Evolutionary conservation across 108 stramenopile genomes (phyloP).

Genomic region (Cyclotella kingstonii): DNA sequence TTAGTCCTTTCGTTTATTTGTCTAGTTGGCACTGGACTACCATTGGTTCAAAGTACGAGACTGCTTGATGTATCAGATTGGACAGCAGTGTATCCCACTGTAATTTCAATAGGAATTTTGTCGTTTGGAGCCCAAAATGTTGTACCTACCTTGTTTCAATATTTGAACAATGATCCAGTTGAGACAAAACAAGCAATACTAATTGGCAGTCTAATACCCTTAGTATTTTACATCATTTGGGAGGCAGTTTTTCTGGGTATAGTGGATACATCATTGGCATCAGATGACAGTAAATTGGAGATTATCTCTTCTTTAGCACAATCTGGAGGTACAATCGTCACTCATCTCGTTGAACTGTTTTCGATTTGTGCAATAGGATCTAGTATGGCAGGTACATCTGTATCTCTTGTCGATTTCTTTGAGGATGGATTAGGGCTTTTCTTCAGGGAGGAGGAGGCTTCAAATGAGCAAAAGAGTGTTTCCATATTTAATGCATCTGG

Average conservation of each 20-base stretch:
- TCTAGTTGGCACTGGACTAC: slow-evolving; percentile 21
- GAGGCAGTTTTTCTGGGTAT: slow-evolving; percentile 45
- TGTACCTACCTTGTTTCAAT: slow-evolving; percentile 44
- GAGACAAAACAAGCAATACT: slow-evolving; percentile 35
- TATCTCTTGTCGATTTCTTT: slow-evolving; percentile 49
- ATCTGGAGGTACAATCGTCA: slow-evolving; percentile 16
- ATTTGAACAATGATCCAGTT: slow-evolving; percentile 32
- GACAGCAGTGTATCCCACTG: slow-evolving; percentile 32
- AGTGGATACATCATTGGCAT: slow-evolving; percentile 18
- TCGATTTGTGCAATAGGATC: slow-evolving; percentile 48
- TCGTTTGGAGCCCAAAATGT: slow-evolving; percentile 52
- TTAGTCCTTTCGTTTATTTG: slow-evolving; percentile 30
- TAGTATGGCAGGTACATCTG: slow-evolving; percentile 52
- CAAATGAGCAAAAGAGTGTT: neutral
- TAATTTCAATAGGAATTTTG: slow-evolving; percentile 48
- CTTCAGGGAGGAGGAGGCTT: neutral
- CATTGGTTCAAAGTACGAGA: slow-evolving; percentile 25
- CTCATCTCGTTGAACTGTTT: slow-evolving; percentile 40
- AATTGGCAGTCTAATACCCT: slow-evolving; percentile 35
- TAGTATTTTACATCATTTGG: slow-evolving; percentile 39
- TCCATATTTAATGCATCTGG: neutral
- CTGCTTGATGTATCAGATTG: slow-evolving; percentile 22
- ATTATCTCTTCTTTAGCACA: slow-evolving; percentile 21
- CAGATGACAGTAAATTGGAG: slow-evolving; percentile 19
- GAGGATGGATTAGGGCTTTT: slow-evolving; percentile 26